Conservation (phyloP, 345 rosid genomes). For the Pelargonium nanum region DNA sequence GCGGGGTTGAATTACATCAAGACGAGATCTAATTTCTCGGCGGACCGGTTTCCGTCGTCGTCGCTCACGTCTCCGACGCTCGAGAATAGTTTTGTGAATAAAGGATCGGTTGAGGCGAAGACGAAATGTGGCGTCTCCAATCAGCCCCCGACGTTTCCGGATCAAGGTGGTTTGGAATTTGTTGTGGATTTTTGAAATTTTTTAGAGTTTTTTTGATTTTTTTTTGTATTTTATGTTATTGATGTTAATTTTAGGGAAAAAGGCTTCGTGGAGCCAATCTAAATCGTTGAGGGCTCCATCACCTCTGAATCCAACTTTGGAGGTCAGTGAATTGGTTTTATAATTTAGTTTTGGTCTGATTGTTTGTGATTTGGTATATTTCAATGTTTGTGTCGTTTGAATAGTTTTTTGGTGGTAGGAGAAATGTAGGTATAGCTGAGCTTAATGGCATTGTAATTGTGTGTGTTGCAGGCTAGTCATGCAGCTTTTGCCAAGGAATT, state of each 20-base stretch:
- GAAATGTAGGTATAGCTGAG: constrained; percentile 1
- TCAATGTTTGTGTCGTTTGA: too few species aligned
- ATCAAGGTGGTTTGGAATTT: not conserved
- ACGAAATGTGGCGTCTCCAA: constrained; percentile 1
- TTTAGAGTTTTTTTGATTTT: not conserved
- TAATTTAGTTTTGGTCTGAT: not conserved
- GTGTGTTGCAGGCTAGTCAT: constrained; percentile 38
- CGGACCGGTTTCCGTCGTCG: constrained; percentile 50
- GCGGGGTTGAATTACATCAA: constrained; percentile 67
- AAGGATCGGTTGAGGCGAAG: constrained; percentile 15
- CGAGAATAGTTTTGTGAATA: constrained; percentile 8
- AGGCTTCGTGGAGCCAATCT: constrained; percentile 47
- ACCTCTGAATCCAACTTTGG: constrained; percentile 41
- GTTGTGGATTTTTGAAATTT: not conserved
- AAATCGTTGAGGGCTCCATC: constrained; percentile 47
- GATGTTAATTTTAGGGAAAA: constrained; percentile 46
- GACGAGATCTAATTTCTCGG: constrained; percentile 52
- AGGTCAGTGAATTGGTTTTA: constrained; percentile 31
- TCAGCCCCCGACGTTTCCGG: not conserved
- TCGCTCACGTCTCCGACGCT: constrained; percentile 17
- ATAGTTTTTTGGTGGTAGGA: not conserved
- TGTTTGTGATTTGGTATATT: not conserved
- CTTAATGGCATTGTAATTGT: not conserved
- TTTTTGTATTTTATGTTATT: constrained; percentile 2
- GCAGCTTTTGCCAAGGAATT: constrained; percentile 64